A percentile compares a stretch with the other conserved stretches of the same genome.
Evolutionary conservation across 73 alveolate species (phyloP).

Genomic region (Uronychia binucleata): DNA sequence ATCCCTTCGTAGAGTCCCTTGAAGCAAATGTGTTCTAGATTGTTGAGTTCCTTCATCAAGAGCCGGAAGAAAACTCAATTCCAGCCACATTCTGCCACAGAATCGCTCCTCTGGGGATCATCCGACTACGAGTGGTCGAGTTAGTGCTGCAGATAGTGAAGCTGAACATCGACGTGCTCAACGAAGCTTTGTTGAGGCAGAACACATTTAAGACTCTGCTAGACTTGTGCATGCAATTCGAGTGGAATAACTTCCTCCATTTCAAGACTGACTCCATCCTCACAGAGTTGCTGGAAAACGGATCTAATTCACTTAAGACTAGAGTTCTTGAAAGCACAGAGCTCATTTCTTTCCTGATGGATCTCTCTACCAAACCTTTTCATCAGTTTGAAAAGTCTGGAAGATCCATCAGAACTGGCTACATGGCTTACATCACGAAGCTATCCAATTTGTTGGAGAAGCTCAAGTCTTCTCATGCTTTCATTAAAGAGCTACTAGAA

Average conservation of each 20-base stretch:
- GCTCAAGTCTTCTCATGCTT: not conserved
- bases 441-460: not conserved
- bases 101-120: not conserved
- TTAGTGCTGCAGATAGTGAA: not conserved
- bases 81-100: not conserved
- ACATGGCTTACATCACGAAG: not conserved
- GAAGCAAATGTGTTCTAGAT: not conserved
- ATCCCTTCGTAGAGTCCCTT: not conserved
- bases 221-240: not conserved
- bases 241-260: not conserved
- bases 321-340: not conserved
- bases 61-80: not conserved
- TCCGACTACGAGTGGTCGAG: not conserved
- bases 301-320: not conserved
- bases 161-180: not conserved
- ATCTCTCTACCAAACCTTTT: not conserved
- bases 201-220: not conserved
- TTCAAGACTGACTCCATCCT: not conserved
- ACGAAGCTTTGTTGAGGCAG: not conserved
- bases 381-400: not conserved
- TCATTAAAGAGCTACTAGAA: not conserved
- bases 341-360: not conserved
- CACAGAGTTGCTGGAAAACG: not conserved
- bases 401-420: not conserved
- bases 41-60: not conserved